These are phyloP conservation scores for Acer campestre DNA, from an alignment of 345 rosid genomes.

Conservation along the genomic window DNA sequence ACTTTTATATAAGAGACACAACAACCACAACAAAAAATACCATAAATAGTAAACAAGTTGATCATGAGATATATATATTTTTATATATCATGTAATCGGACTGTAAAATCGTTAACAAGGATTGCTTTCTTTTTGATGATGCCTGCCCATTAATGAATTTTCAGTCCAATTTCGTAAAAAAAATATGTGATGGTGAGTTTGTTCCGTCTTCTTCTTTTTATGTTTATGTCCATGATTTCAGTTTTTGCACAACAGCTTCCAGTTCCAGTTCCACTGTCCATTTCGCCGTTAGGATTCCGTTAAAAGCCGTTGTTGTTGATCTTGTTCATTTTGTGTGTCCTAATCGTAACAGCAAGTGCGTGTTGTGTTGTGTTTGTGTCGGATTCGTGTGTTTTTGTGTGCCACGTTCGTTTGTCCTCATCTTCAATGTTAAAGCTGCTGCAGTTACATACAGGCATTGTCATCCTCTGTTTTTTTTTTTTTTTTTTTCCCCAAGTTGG, in stretches of 20 bases:
- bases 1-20: background rate
- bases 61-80: background rate
- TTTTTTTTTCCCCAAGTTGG: background rate
- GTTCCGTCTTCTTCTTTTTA: background rate
- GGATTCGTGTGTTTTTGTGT: constrained; percentile 9
- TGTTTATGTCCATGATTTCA: constrained; percentile 9
- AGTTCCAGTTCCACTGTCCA: background rate
- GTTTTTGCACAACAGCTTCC: constrained; percentile 2
- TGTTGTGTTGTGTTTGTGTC: too few relatives aligned
- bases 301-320: background rate
- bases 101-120: constrained; percentile 50
- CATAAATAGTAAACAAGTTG: background rate
- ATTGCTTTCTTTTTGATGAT: constrained; percentile 33
- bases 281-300: constrained; percentile 10
- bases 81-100: constrained; percentile 41
- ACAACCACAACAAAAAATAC: background rate
- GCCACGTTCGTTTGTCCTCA: constrained; percentile 12
- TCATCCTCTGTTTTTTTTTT: background rate
- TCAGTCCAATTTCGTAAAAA: constrained; percentile 41
- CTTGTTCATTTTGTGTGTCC: background rate
- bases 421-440: background rate
- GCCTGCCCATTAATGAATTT: constrained; percentile 57
- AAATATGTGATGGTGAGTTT: constrained; percentile 46
- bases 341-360: constrained; percentile 1
- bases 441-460: background rate